These are phyloP conservation scores for Fusarium anthophilum DNA, from an alignment of 2,329 filamentous ascomycete species.

Conservation along the genomic window DNA sequence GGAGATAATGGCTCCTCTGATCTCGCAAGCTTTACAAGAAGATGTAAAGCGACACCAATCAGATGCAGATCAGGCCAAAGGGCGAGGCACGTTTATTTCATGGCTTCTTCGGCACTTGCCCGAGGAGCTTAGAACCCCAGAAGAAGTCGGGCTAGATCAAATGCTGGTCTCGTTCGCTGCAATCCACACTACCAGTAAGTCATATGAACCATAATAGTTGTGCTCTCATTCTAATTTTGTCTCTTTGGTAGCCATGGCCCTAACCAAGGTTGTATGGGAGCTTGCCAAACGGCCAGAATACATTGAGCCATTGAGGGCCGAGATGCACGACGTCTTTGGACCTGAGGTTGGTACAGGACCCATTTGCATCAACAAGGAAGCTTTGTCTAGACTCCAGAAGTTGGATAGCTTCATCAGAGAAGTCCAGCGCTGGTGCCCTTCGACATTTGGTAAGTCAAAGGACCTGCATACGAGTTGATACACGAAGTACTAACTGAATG, in stretches of 20 bases:
- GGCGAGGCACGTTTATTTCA: accelerated
- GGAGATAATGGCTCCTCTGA: neutral
- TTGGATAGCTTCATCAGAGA: neutral
- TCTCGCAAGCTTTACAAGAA: neutral
- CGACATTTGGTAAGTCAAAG: neutral
- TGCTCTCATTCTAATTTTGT: accelerated
- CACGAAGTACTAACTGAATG: neutral
- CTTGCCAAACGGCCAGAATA: neutral
- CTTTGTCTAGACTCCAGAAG: neutral
- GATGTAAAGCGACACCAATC: accelerated
- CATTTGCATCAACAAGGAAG: neutral
- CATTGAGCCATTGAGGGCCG: neutral
- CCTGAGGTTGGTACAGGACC: accelerated
- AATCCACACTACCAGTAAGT: neutral
- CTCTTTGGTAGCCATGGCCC: neutral
- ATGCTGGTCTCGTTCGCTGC: neutral
- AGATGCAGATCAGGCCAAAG: accelerated
- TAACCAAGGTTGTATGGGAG: neutral
- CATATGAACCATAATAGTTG: accelerated
- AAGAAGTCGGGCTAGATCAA: neutral
- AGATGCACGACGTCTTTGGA: neutral
- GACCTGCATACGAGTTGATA: accelerated
- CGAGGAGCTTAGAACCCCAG: neutral
- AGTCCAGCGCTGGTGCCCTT: neutral
- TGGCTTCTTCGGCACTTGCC: neutral